phyloP scores from a whole-genome alignment of 371 early-diverging fungal species.

The Capillidium rhysosporum region DNA sequence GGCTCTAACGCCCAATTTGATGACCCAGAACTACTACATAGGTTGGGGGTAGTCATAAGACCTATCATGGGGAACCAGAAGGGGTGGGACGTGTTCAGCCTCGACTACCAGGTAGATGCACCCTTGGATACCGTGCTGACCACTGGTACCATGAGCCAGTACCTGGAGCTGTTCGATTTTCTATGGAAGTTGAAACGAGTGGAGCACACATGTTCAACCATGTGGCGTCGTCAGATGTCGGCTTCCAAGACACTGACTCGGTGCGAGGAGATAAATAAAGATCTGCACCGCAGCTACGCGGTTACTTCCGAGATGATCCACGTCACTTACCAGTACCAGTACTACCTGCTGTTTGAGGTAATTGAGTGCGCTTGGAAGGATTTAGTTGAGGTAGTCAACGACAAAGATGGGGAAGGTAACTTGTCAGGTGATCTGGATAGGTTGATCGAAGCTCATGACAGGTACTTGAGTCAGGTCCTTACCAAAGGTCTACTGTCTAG shows the following conservation, averaged over 20 bases:
- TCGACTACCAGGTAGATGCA: conserved; percentile 63
- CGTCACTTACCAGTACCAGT: conserved; percentile 79
- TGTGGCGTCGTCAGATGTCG: conserved; percentile 67
- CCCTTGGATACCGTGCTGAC: conserved; percentile 75
- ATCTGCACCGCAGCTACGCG: conserved; percentile 38
- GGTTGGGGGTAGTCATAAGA: conserved; percentile 55
- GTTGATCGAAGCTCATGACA: conserved; percentile 44
- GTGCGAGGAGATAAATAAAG: conserved; percentile 15
- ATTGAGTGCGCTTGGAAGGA: conserved; percentile 83
- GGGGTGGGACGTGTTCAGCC: conserved; percentile 88
- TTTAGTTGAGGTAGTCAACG: conserved; percentile 32
- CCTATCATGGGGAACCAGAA: conserved; percentile 17
- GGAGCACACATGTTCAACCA: conserved; percentile 47
- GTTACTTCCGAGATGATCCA: conserved; percentile 77
- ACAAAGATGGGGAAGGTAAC: conserved; percentile 26
- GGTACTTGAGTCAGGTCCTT: conserved; percentile 35
- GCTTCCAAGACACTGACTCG: conserved; percentile 11
- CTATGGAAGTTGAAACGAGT: conserved; percentile 78
- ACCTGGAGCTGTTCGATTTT: conserved; percentile 65
- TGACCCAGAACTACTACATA: conserved; percentile 45
- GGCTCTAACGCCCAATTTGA: conserved; percentile 81
- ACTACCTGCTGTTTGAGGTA: conserved; percentile 67
- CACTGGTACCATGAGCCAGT: conserved; percentile 49
- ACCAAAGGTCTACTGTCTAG: conserved; percentile 34
- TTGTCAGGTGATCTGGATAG: conserved; percentile 22